These are phyloP conservation scores for Mucor saturninus DNA, from an alignment of 371 early-diverging fungal species.

Conservation along the genomic window DNA sequence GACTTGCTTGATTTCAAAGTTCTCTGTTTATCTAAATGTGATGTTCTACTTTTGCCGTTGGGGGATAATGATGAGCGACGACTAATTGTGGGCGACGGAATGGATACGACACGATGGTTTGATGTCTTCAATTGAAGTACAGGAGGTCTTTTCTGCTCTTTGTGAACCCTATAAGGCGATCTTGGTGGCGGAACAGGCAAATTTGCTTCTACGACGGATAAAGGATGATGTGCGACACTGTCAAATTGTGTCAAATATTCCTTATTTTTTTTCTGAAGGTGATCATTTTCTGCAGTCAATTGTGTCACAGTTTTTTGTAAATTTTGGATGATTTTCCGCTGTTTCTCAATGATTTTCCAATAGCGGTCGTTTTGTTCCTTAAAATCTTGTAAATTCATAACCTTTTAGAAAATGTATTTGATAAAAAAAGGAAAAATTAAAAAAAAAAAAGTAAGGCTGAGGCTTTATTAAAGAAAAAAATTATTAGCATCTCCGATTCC, in stretches of 20 bases:
- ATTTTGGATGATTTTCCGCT: constrained; percentile 76
- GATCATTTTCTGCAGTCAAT: constrained; percentile 50
- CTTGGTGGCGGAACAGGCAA: constrained; percentile 46
- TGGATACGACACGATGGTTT: background rate
- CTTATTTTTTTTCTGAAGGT: constrained; percentile 31
- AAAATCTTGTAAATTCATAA: constrained; percentile 5
- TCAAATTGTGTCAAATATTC: background rate
- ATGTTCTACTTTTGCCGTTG: background rate
- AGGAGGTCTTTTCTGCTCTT: constrained; percentile 21
- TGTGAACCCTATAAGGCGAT: constrained; percentile 45
- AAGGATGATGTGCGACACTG: constrained; percentile 1
- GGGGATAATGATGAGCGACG: background rate
- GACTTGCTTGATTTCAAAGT: constrained; percentile 13
- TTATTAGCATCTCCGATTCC: background rate
- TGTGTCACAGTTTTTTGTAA: constrained; percentile 51
- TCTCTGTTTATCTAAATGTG: background rate
- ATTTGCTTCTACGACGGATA: background rate
- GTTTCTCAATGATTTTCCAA: constrained; percentile 86
- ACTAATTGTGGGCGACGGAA: background rate
- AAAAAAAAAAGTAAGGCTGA: background rate
- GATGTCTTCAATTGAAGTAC: constrained; percentile 19
- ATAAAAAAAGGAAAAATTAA: background rate
- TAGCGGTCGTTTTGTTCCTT: constrained; percentile 77
- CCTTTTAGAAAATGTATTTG: too few species aligned
- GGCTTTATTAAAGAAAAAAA: background rate